Evolutionary conservation across 768 basidiomycete genomes (phyloP).

Genomic region (Aureoboletus auriporus): DNA sequence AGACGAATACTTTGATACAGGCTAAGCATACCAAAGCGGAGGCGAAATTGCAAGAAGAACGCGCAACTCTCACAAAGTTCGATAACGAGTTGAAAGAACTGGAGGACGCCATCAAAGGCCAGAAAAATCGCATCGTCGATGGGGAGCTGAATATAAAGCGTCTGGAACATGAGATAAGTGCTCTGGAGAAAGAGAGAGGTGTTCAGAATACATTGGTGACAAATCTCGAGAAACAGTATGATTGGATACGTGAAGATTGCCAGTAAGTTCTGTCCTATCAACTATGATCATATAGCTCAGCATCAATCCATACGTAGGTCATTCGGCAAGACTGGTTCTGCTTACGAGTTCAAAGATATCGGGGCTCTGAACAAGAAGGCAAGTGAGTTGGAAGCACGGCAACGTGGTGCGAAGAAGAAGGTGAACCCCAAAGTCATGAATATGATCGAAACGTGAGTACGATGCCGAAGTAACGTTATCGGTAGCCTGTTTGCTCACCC

Average conservation of each 20-base stretch:
- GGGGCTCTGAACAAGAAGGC: constrained; percentile 56
- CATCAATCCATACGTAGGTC: constrained; percentile 42
- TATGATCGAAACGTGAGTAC: constrained; percentile 86
- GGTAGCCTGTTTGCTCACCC: neutral
- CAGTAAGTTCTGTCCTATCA: constrained; percentile 50
- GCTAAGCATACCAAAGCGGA: constrained; percentile 61
- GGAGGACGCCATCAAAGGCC: constrained; percentile 75
- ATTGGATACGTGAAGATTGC: constrained; percentile 88
- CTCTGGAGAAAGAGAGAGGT: constrained; percentile 61
- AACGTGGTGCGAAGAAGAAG: constrained; percentile 90
- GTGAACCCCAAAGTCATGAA: constrained; percentile 93
- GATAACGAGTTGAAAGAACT: constrained; percentile 85
- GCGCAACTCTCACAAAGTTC: constrained; percentile 82
- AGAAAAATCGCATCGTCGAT: constrained; percentile 67
- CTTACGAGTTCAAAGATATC: constrained; percentile 81
- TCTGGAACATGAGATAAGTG: constrained; percentile 65
- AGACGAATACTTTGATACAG: constrained; percentile 28
- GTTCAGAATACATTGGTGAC: constrained; percentile 47
- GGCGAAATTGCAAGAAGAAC: constrained; percentile 74
- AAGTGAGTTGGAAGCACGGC: constrained; percentile 68
- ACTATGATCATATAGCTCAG: neutral
- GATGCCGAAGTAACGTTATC: neutral
- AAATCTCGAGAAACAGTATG: constrained; percentile 74
- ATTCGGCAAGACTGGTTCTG: constrained; percentile 78
- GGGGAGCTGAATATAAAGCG: constrained; percentile 62